Evolutionary conservation across 805 yeast genomes (phyloP).

Genomic region (Zygotorulaspora florentina): DNA sequence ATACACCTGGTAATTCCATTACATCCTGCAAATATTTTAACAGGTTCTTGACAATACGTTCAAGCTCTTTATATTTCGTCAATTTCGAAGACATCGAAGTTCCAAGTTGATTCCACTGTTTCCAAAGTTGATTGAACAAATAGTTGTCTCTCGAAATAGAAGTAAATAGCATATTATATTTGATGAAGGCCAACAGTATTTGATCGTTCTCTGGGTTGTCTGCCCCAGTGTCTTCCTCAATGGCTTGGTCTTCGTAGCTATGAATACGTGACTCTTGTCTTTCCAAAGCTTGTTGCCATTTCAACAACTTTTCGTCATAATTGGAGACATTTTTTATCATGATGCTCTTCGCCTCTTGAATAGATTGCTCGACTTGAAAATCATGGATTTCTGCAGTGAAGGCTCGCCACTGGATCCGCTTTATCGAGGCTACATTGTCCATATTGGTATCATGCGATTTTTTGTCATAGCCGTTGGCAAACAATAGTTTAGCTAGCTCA

Average conservation of each 20-base stretch:
- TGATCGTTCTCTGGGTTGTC: conserved; percentile 58
- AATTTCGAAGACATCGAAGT: conserved; percentile 26
- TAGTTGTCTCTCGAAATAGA: conserved; percentile 68
- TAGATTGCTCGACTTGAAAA: conserved; percentile 63
- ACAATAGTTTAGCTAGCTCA: conserved; percentile 40
- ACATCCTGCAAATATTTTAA: conserved; percentile 52
- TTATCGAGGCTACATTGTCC: conserved; percentile 34
- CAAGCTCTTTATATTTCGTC: conserved; percentile 32
- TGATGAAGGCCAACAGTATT: conserved; percentile 69
- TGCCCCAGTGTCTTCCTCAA: conserved; percentile 46
- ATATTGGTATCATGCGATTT: conserved; percentile 27
- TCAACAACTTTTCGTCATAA: conserved; percentile 53
- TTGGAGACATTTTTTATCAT: conserved; percentile 39
- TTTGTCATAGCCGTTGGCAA: conserved; percentile 26
- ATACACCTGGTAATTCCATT: conserved; percentile 86
- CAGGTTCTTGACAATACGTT: conserved; percentile 41
- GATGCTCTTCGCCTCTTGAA: conserved; percentile 41
- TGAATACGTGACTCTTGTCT: conserved; percentile 54
- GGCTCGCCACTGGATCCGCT: conserved; percentile 52
- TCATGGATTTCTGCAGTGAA: conserved; percentile 62
- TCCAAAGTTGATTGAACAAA: conserved; percentile 39
- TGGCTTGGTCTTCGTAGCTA: conserved; percentile 37
- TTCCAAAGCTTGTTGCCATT: conserved; percentile 68
- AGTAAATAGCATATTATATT: conserved; percentile 59
- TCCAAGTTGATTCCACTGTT: conserved; percentile 26